Evolutionary conservation across 257 asterid species (phyloP).

Genomic region (Verbascum thapsus): DNA sequence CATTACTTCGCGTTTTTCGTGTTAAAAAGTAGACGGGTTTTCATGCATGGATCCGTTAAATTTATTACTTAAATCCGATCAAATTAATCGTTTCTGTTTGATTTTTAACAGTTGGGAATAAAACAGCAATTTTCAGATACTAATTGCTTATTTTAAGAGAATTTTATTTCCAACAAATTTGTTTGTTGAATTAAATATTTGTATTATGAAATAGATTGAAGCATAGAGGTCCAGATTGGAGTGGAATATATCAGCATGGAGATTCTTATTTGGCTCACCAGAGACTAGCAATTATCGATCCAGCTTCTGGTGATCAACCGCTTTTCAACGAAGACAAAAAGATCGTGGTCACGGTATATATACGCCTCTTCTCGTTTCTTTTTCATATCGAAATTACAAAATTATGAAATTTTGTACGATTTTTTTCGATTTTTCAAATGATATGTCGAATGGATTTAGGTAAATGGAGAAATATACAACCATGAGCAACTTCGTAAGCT

Average conservation of each 20-base stretch:
- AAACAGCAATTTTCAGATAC: too few species aligned
- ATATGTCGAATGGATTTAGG: slow-evolving; percentile 44
- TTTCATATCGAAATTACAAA: not conserved
- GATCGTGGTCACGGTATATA: slow-evolving; percentile 77
- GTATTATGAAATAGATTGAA: slow-evolving; percentile 74
- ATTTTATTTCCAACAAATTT: too few species aligned
- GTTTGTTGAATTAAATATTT: too few species aligned
- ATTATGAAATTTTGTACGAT: too few species aligned
- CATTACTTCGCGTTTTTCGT: too few species aligned
- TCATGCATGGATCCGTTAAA: too few species aligned
- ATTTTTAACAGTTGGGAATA: too few species aligned
- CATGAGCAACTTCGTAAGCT: slow-evolving; percentile 69
- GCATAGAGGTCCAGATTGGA: slow-evolving; percentile 99
- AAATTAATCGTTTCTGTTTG: too few species aligned
- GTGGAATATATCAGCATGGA: slow-evolving; percentile 86
- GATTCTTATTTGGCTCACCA: slow-evolving; percentile 83
- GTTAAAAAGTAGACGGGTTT: too few species aligned
- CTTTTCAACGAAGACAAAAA: slow-evolving; percentile 74
- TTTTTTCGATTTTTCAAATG: not conserved
- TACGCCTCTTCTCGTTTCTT: not conserved
- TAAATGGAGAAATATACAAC: slow-evolving; percentile 96
- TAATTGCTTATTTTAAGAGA: too few species aligned
- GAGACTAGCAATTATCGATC: slow-evolving; percentile 88
- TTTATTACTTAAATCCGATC: too few species aligned
- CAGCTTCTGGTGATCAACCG: slow-evolving; percentile 98